phyloP scores from a whole-genome alignment of 148 eudicot species.

The Gaultheria prostrata region DNA sequence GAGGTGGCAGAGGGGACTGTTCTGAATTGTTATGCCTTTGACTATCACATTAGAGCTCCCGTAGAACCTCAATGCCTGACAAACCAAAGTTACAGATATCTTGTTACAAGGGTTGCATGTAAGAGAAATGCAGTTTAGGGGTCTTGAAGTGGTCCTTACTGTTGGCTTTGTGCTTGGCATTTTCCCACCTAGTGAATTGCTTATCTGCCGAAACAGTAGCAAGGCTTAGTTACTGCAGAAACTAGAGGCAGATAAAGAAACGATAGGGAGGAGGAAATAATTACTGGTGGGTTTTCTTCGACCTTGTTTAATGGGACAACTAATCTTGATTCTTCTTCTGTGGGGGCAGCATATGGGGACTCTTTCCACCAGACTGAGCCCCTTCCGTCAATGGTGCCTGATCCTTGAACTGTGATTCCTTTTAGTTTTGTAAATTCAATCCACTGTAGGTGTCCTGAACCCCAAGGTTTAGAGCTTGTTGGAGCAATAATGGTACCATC shows the following conservation, averaged over 20 bases:
- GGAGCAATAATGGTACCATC: constrained; percentile 86
- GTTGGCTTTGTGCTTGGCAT: constrained; percentile 86
- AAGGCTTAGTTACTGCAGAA: constrained; percentile 8
- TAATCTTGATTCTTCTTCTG: constrained; percentile 50
- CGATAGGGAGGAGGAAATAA: constrained; percentile 6
- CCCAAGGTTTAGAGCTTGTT: constrained; percentile 56
- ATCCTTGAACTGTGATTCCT: constrained; percentile 68
- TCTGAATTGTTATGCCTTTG: constrained; percentile 84
- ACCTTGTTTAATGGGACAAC: constrained; percentile 47
- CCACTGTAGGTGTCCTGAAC: constrained; percentile 64
- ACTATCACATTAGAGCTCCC: constrained; percentile 82
- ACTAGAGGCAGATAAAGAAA: constrained; percentile 2
- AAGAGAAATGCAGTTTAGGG: neutral
- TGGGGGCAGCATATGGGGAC: constrained; percentile 43
- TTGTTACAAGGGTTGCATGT: neutral
- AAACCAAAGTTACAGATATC: constrained; percentile 6
- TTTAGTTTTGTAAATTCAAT: constrained; percentile 77
- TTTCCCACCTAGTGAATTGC: constrained; percentile 53
- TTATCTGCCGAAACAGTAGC: constrained; percentile 42
- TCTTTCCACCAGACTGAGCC: constrained; percentile 92
- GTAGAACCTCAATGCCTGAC: constrained; percentile 84
- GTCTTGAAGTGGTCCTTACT: constrained; percentile 43
- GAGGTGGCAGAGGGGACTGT: constrained; percentile 90
- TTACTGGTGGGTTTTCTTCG: constrained; percentile 52
- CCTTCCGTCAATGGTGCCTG: constrained; percentile 79